Evolutionary conservation across 805 yeast genomes (phyloP).

Genomic region (Schizosaccharomyces japonicus): DNA sequence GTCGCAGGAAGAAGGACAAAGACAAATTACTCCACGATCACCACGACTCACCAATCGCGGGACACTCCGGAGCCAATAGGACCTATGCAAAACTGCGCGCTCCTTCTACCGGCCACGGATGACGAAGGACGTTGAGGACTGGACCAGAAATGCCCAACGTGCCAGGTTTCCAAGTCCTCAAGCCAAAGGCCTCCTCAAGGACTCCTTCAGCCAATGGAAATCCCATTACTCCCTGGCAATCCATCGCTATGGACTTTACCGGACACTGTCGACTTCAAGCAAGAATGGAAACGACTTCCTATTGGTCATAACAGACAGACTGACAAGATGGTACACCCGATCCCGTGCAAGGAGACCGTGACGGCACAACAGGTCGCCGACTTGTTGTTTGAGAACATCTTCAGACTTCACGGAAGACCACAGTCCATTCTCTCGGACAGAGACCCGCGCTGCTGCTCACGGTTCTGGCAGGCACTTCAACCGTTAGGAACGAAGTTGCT

Average conservation of each 20-base stretch:
- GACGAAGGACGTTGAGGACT: background rate
- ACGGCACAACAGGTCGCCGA: no score
- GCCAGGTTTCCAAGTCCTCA: background rate
- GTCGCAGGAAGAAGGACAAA: no score
- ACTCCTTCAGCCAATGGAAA: background rate
- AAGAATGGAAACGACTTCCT: no score
- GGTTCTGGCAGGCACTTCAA: no score
- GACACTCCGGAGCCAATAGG: background rate
- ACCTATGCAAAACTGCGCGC: background rate
- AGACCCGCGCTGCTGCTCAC: no score
- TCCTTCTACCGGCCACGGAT: background rate
- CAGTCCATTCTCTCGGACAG: no score
- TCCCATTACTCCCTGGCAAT: background rate
- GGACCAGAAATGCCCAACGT: background rate
- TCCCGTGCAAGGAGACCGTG: slow-evolving; percentile 65
- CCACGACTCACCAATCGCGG: background rate
- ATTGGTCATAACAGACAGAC: no score
- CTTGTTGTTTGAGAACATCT: no score
- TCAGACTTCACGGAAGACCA: no score
- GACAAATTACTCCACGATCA: background rate
- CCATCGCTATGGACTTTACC: background rate
- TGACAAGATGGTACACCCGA: no score
- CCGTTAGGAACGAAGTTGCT: no score
- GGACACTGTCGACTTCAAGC: background rate
- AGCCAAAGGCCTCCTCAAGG: background rate